Evolutionary conservation across 2,329 filamentous ascomycete species (phyloP).

Genomic region (Hypomyces rosellus): DNA sequence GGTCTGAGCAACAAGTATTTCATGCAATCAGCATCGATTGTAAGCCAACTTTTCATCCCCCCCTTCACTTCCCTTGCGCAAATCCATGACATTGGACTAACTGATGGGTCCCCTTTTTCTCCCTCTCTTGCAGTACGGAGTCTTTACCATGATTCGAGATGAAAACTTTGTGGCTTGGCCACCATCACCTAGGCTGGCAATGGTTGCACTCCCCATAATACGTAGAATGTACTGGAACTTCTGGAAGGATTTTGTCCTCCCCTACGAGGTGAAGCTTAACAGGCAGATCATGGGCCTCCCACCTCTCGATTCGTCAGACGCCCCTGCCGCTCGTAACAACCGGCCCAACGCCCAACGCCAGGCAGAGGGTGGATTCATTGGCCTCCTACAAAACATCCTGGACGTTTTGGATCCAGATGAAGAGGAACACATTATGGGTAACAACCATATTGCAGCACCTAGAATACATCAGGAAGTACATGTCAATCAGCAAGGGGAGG

Average conservation of each 20-base stretch:
- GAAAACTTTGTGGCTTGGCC: conserved; percentile 46
- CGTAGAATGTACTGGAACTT: conserved; percentile 40
- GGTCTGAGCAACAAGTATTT: conserved; percentile 36
- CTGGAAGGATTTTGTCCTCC: conserved; percentile 39
- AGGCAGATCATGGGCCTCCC: conserved; percentile 37
- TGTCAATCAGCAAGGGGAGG: conserved; percentile 11
- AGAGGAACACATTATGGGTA: conserved; percentile 15
- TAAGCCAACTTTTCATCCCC: conserved; percentile 27
- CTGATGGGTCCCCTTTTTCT: background rate
- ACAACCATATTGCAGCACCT: conserved; percentile 1
- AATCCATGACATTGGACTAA: background rate
- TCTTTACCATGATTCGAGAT: conserved; percentile 39
- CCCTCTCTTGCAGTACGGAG: conserved; percentile 36
- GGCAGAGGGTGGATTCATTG: conserved; percentile 27
- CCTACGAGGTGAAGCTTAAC: conserved; percentile 44
- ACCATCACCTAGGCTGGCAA: conserved; percentile 45
- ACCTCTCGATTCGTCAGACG: conserved; percentile 20
- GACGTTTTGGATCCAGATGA: conserved; percentile 31
- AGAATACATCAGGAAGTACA: conserved; percentile 1
- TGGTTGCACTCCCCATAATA: conserved; percentile 43
- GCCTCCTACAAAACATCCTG: conserved; percentile 30
- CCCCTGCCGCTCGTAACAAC: conserved; percentile 17
- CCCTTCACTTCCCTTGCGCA: no score
- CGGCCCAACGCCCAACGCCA: conserved; percentile 15
- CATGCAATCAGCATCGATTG: conserved; percentile 36